Percentiles rank a stretch among this genome's conserved stretches.
phyloP scores from a whole-genome alignment of 2,329 filamentous ascomycete species.

The Paraphoma sp. region DNA sequence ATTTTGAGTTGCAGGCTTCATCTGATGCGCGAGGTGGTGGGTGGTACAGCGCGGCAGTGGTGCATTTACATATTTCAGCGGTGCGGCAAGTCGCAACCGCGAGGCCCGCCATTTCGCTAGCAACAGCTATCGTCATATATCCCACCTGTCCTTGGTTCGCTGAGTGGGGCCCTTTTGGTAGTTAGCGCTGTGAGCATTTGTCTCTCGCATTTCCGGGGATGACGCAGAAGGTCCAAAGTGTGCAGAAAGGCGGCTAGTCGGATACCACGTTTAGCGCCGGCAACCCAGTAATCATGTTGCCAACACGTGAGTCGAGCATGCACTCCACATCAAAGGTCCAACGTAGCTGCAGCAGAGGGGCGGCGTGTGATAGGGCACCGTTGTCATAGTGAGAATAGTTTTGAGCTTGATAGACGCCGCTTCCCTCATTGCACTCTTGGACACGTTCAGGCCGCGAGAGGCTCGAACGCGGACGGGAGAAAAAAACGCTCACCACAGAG shows the following conservation, averaged over 20 bases:
- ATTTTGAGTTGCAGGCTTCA: conserved; percentile 9
- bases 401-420: not conserved
- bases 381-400: not conserved
- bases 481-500: not conserved
- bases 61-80: conserved; percentile 3
- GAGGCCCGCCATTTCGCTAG: conserved; percentile 8
- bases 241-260: conserved; percentile 3
- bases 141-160: conserved; percentile 20
- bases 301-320: conserved; percentile 13
- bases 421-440: not conserved
- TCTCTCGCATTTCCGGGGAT: conserved; percentile 15
- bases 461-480: not conserved
- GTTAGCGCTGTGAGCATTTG: conserved; percentile 12
- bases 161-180: conserved; percentile 14
- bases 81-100: conserved; percentile 4
- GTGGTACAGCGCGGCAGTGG: not conserved
- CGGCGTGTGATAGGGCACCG: conserved; percentile 8
- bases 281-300: not conserved
- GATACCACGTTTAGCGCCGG: conserved; percentile 11
- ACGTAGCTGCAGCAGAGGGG: conserved; percentile 12
- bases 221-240: conserved; percentile 18
- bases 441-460: not conserved
- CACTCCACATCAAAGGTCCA: not conserved
- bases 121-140: conserved; percentile 27
- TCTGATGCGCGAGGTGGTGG: not conserved